Base-by-base conservation (phyloP, 2,329 filamentous ascomycete genomes). In the Phyllosticta paracitricarpa region DNA sequence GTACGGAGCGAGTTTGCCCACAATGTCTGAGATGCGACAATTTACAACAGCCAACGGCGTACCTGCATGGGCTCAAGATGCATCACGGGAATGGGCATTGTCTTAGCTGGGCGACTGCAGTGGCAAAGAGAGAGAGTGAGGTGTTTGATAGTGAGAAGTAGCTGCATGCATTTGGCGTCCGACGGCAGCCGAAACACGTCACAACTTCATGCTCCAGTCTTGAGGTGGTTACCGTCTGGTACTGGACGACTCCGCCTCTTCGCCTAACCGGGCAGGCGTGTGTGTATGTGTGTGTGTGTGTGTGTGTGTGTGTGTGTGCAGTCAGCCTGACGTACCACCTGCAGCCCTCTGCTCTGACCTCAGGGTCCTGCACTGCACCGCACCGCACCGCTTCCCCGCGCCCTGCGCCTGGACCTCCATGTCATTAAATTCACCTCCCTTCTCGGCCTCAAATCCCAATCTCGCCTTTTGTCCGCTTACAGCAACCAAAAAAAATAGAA, bases 161-260 rank as follows among this genome's bases (percentile, higher is more conserved):
- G 19, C 19, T 22, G 26, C 33, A 35, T 35, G 33, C 33, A 35
- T 17, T 35, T 35, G 4, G 33, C 17, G 26, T 51, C 56, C 56
- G 57, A 52, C 24, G 57, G 52, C 58, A 51, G 24, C 58, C 58
- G 58, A 51, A 35, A 54, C 57, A 48, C 33, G 33, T 40, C 33
- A 40, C 33, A 40, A 17, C 33, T 40, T 40, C 33, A 40, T 40
- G 33, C 33, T 40, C 33, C 9, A 4, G 33, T 14, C 26, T 8
- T 30, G 6, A 30, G 14, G 33, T 40, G 10, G 30, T 12, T 17
- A 17, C 10, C 8, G 2, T n/a, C n/a, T n/a, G n/a, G n/a, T 40
- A 12, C 19, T 40, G 7, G 33, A 40, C 33, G 8, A 40, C 33
- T 40, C 33, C 33, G 33, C 9, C 33, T 40, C 33, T 40, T 40